Evolutionary conservation across 495 filamentous ascomycete genomes (phyloP), one percentile per base, ranked within the genome.

Genomic region (Aspergillus mulundensis): DNA sequence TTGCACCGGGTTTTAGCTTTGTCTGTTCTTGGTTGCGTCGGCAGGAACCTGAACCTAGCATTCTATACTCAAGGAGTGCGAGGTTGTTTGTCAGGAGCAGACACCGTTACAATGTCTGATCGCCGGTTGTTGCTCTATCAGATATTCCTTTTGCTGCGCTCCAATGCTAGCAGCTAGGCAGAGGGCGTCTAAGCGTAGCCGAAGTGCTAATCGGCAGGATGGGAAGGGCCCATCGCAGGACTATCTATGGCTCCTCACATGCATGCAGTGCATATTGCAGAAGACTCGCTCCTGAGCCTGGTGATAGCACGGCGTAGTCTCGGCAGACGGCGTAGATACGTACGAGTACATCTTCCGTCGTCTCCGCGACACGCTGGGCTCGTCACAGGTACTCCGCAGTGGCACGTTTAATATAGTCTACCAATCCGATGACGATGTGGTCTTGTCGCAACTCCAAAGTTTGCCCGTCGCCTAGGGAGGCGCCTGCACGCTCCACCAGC

Each of bases 311-410:
- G 32, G 32, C 32, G 47, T 39, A 47, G 44, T 47, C 43, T 46
- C 44, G 44, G 44, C 44, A 1, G 21, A 39, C 48, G 32, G 48
- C 12, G 32, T 36, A 36, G 5, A 24, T 11, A 8, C 3, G 4
- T 28, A 28, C 25, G 25, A 34, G 42, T 24, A 54, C 30, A 46
- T 38, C 45, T 49, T 36, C 32, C 18, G 38, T 25, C 25, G 21
- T 50, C 36, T 48, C 32, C 42, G 57, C 38, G 54, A 39, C 57
- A 50, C 54, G 50, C 25, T 54, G 38, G 54, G 57, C 59, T 61
- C 41, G 59, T 61, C 59, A 57, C 39, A 61, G 53, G 38, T 28
- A 56, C 36, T 50, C 52, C 42, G 25, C 52, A 54, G 42, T 52
- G 49, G 38, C 49, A 52, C 19, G 23, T 25, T 49, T 28, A 39